phyloP scores from a whole-genome alignment of 345 rosid genomes.

The Eucalyptus dawsonii region DNA sequence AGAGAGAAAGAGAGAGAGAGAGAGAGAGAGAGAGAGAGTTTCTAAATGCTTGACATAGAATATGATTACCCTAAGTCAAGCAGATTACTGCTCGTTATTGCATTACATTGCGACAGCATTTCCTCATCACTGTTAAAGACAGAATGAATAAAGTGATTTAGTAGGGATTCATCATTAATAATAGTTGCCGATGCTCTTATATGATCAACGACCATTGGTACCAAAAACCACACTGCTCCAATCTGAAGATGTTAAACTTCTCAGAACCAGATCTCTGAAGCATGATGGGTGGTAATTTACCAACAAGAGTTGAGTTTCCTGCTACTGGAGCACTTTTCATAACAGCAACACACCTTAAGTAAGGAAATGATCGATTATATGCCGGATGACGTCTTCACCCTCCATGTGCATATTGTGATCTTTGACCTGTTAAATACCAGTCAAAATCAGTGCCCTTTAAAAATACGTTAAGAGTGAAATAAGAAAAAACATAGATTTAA shows the following conservation, averaged over 20 bases:
- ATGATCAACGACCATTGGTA: neutral
- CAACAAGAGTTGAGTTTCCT: neutral
- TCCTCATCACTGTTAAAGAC: neutral
- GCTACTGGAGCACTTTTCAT: neutral
- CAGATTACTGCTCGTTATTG: neutral
- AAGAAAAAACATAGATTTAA: neutral
- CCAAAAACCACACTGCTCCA: neutral
- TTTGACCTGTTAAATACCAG: constrained; percentile 47
- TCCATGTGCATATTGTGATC: constrained; percentile 57
- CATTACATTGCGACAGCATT: neutral
- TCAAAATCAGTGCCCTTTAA: neutral
- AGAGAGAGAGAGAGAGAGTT: neutral
- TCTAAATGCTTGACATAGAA: neutral
- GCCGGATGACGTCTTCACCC: constrained; percentile 87
- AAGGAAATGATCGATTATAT: constrained; percentile 72
- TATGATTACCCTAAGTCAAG: neutral
- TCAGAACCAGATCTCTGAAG: neutral
- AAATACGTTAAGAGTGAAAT: neutral
- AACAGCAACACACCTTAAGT: constrained; percentile 9
- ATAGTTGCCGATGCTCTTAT: neutral
- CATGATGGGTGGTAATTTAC: neutral
- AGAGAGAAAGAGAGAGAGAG: neutral
- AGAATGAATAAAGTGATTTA: neutral
- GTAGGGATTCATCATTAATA: neutral
- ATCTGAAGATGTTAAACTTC: neutral